Conservation (phyloP, 345 rosid genomes). For the Populus simonii region DNA sequence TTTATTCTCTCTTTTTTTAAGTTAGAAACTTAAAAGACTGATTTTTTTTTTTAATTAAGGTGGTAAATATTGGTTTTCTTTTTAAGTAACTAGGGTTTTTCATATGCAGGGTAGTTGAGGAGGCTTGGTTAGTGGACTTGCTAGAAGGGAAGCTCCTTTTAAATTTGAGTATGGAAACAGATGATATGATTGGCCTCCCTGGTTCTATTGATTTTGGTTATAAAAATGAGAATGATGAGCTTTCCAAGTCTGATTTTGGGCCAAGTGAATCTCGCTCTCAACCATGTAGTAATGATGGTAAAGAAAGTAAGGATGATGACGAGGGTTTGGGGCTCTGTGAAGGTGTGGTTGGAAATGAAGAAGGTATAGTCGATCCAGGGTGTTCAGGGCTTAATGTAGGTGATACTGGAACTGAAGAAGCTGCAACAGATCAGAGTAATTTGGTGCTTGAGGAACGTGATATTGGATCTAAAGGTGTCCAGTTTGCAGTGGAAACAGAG, state of each 20-base stretch:
- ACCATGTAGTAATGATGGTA: slow-evolving; percentile 17
- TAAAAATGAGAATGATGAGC: slow-evolving; percentile 31
- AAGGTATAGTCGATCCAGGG: slow-evolving; percentile 26
- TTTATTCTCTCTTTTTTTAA: not conserved
- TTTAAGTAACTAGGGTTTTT: not conserved
- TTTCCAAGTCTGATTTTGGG: slow-evolving; percentile 30
- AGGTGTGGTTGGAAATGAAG: slow-evolving; percentile 28
- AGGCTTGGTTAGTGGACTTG: slow-evolving; percentile 9
- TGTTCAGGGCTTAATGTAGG: slow-evolving; percentile 32
- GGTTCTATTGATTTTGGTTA: slow-evolving; percentile 31
- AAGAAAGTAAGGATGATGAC: slow-evolving; percentile 22
- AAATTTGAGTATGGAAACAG: slow-evolving; percentile 45
- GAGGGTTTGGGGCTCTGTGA: slow-evolving; percentile 40
- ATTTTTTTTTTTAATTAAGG: not conserved
- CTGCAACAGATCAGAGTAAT: not conserved
- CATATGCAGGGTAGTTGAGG: slow-evolving; percentile 22
- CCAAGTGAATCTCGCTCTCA: slow-evolving; percentile 33
- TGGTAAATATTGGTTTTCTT: not conserved
- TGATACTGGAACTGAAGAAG: slow-evolving; percentile 28
- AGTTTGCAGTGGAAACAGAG: slow-evolving; percentile 28
- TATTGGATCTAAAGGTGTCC: slow-evolving; percentile 24
- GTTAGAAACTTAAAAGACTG: not conserved
- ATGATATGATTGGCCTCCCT: slow-evolving; percentile 33
- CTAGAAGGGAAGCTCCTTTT: slow-evolving; percentile 3
- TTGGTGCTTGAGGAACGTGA: not conserved